A percentile compares a stretch with the other conserved stretches of the same genome.
phyloP scores from a whole-genome alignment of 768 basidiomycete genomes.

The Pleurotus cornucopiae region DNA sequence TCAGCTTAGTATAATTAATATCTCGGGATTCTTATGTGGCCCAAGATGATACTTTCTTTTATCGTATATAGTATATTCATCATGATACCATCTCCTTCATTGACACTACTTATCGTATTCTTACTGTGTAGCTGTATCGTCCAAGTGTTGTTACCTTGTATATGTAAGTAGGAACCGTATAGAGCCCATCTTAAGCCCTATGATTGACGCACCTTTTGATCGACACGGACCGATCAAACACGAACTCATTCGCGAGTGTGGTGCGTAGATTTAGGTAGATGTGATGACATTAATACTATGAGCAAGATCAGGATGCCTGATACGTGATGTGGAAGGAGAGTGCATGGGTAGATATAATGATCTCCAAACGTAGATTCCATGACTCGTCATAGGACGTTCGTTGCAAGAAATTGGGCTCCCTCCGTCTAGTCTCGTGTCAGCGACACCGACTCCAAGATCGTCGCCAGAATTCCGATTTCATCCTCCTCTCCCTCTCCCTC shows the following conservation, averaged over 20 bases:
- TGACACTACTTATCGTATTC: not conserved
- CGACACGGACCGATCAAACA: too few relatives aligned
- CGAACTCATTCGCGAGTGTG: too few relatives aligned
- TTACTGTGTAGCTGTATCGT: not conserved
- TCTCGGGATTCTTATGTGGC: not conserved
- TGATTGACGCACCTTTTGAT: too few relatives aligned
- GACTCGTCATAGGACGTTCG: not conserved
- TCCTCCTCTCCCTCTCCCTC: not conserved
- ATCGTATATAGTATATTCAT: too few relatives aligned
- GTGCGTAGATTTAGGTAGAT: too few relatives aligned
- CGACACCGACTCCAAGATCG: slow-evolving; percentile 19
- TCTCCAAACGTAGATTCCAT: too few relatives aligned
- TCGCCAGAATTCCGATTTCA: slow-evolving; percentile 27
- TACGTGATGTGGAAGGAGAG: too few relatives aligned
- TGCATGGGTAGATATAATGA: too few relatives aligned
- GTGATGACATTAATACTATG: too few relatives aligned
- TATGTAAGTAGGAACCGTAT: not conserved
- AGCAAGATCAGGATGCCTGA: too few relatives aligned
- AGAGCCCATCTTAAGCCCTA: too few relatives aligned
- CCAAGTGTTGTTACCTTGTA: not conserved
- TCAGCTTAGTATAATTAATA: not conserved
- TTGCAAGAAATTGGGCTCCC: not conserved
- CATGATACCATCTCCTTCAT: too few relatives aligned
- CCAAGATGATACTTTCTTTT: not conserved
- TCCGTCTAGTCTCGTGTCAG: slow-evolving; percentile 2